These are phyloP conservation scores for Cercospora sp. DNA, from an alignment of 2,329 filamentous ascomycete species.

Conservation along the genomic window DNA sequence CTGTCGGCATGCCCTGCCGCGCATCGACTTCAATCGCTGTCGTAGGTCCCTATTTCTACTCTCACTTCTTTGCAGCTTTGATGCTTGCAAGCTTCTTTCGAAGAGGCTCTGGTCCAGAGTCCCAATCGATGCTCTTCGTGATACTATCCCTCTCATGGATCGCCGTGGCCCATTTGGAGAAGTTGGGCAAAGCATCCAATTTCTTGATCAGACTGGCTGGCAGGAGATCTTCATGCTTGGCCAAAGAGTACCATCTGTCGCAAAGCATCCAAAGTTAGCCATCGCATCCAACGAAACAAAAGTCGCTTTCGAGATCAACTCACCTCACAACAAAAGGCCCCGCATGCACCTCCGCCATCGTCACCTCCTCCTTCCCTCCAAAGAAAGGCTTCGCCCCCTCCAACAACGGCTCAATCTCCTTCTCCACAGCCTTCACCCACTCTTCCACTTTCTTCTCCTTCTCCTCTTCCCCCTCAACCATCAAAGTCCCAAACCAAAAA, in stretches of 20 bases:
- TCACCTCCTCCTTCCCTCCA: slow-evolving; percentile 55
- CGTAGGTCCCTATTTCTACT: neutral
- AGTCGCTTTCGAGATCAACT: slow-evolving; percentile 41
- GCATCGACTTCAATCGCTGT: neutral
- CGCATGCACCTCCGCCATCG: slow-evolving; percentile 70
- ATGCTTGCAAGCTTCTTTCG: slow-evolving; percentile 47
- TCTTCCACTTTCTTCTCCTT: slow-evolving; percentile 52
- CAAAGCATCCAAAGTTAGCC: slow-evolving; percentile 46
- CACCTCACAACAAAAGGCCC: slow-evolving; percentile 64
- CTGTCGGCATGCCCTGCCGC: neutral
- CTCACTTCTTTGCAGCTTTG: slow-evolving; percentile 25
- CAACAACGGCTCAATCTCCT: slow-evolving; percentile 74
- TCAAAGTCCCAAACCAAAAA: slow-evolving; percentile 49
- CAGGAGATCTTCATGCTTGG: slow-evolving; percentile 56
- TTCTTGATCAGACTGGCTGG: slow-evolving; percentile 51
- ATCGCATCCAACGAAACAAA: neutral
- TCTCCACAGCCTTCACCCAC: slow-evolving; percentile 59
- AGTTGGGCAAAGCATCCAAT: slow-evolving; percentile 60
- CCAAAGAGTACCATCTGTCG: slow-evolving; percentile 58
- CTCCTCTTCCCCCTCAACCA: slow-evolving; percentile 49
- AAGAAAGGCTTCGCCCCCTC: slow-evolving; percentile 49
- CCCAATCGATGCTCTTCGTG: slow-evolving; percentile 60
- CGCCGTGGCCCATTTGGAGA: slow-evolving; percentile 36
- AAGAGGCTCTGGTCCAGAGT: slow-evolving; percentile 42
- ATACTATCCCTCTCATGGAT: slow-evolving; percentile 50